These are phyloP conservation scores for Crotalaria pallida DNA, from an alignment of 306 rosid species.

Conservation along the genomic window DNA sequence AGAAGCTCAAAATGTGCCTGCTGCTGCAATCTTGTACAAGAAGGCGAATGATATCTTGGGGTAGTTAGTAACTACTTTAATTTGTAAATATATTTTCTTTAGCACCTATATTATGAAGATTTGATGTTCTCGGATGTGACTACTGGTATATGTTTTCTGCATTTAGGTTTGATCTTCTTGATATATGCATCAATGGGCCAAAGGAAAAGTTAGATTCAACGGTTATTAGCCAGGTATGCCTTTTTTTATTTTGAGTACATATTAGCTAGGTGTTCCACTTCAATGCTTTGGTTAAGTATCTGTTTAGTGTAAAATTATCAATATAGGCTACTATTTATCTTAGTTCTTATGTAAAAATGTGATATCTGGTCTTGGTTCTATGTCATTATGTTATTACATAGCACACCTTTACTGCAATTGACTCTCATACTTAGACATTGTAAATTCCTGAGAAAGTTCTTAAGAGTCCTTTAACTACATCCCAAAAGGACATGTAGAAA, in stretches of 20 bases:
- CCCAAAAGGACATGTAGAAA: background rate
- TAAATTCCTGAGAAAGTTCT: background rate
- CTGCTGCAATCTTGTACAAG: slow-evolving; percentile 65
- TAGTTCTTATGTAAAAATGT: background rate
- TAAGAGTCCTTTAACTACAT: background rate
- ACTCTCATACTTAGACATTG: background rate
- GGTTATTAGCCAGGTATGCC: slow-evolving; percentile 72
- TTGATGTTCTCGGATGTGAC: background rate
- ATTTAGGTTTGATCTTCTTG: slow-evolving; percentile 87
- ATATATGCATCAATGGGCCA: slow-evolving; percentile 86
- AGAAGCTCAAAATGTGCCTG: slow-evolving; percentile 80
- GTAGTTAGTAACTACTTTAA: slow-evolving; percentile 20
- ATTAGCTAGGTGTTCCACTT: background rate
- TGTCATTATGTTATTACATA: background rate
- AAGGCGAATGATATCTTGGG: slow-evolving; percentile 81
- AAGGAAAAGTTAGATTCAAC: slow-evolving; percentile 92
- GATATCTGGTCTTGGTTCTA: background rate
- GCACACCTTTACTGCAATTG: background rate
- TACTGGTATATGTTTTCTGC: background rate
- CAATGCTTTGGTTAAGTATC: background rate
- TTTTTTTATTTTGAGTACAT: no score
- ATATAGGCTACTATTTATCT: background rate
- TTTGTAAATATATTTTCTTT: background rate
- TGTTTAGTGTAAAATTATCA: background rate
- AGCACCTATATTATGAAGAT: background rate